A percentile compares a stretch with the other conserved stretches of the same genome.
Conservation (phyloP, 2,329 filamentous ascomycete genomes). For the Fusarium staphyleae region DNA sequence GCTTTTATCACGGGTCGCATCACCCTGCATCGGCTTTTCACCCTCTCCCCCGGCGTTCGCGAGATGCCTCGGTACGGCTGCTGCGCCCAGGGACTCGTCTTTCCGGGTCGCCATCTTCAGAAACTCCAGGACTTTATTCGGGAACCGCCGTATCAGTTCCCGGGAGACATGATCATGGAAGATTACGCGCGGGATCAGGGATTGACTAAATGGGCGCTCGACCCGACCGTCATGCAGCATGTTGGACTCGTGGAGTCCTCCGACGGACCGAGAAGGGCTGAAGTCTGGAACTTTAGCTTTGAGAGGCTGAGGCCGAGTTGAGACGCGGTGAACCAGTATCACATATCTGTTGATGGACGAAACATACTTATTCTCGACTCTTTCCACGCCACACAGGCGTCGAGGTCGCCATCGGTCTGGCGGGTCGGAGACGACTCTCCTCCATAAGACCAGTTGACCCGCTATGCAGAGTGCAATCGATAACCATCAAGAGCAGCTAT, state of each 20-base stretch:
- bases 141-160: slow-evolving; percentile 44
- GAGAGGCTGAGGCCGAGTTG: slow-evolving; percentile 29
- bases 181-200: slow-evolving; percentile 42
- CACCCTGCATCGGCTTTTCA: slow-evolving; percentile 38
- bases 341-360: too few relatives aligned
- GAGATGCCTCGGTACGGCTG: slow-evolving; percentile 50
- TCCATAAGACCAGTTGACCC: too few relatives aligned
- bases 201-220: slow-evolving; percentile 47
- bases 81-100: slow-evolving; percentile 49
- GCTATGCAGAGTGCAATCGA: too few relatives aligned
- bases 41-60: slow-evolving; percentile 36
- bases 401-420: too few relatives aligned
- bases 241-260: slow-evolving; percentile 46
- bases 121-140: slow-evolving; percentile 40
- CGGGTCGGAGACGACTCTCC: too few relatives aligned
- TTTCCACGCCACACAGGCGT: too few relatives aligned
- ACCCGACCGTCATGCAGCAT: slow-evolving; percentile 50
- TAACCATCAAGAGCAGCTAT: too few relatives aligned
- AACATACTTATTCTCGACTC: too few relatives aligned
- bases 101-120: slow-evolving; percentile 43
- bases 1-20: slow-evolving; percentile 43
- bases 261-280: slow-evolving; percentile 37
- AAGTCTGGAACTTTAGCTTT: slow-evolving; percentile 50
- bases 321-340: too few relatives aligned
- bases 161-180: slow-evolving; percentile 48